phyloP scores from a whole-genome alignment of 768 basidiomycete species.

The Hygrocybe punicea region DNA sequence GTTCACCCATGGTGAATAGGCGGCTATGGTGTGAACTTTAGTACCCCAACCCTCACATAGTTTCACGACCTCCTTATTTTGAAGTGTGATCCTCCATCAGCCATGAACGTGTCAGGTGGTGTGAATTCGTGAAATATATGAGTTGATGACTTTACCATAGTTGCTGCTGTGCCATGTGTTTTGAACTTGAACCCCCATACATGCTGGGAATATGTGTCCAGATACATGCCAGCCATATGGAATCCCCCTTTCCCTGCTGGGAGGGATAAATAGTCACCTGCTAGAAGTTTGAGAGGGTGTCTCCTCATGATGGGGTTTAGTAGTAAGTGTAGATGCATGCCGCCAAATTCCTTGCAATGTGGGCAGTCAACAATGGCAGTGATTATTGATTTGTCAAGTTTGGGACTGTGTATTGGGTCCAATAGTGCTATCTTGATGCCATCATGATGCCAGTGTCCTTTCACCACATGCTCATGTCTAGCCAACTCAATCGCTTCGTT shows the following conservation, averaged over 20 bases:
- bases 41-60: constrained; percentile 20
- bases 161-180: constrained; percentile 13
- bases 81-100: constrained; percentile 39
- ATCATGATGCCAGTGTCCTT: neutral
- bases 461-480: neutral
- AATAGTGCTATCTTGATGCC: neutral
- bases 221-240: neutral
- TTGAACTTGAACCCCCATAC: constrained; percentile 15
- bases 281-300: neutral
- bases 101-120: constrained; percentile 34
- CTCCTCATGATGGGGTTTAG: neutral
- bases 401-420: neutral
- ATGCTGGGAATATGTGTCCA: neutral
- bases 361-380: neutral
- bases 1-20: constrained; percentile 44
- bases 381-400: neutral
- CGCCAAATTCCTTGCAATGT: neutral
- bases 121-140: constrained; percentile 23
- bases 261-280: neutral
- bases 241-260: neutral
- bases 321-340: neutral
- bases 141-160: constrained; percentile 23
- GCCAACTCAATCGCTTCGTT: neutral
- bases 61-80: constrained; percentile 28
- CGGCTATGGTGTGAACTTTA: constrained; percentile 10